These are phyloP conservation scores for Phytophthora tentaculata DNA, from an alignment of 352 stramenopile species.

Conservation along the genomic window DNA sequence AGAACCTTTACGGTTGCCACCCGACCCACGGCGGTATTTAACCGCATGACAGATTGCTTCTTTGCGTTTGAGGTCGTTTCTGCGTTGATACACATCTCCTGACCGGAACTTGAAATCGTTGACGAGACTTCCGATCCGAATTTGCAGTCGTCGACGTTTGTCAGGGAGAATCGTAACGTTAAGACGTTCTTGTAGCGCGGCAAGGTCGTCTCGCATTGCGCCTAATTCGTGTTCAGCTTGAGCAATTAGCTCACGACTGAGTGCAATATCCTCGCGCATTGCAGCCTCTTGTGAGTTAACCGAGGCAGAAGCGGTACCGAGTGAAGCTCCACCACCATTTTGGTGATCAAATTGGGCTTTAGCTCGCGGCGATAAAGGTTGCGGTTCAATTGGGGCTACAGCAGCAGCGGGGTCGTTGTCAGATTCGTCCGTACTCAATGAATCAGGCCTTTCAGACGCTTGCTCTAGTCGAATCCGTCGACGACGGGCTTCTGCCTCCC, in stretches of 20 bases:
- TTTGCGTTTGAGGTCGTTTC: constrained; percentile 76
- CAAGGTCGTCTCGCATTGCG: constrained; percentile 62
- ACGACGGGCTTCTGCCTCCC: constrained; percentile 29
- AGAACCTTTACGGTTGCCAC: constrained; percentile 3
- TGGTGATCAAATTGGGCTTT: neutral
- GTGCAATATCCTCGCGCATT: constrained; percentile 56
- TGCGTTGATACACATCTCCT: constrained; percentile 75
- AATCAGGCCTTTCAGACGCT: neutral
- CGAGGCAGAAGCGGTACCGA: neutral
- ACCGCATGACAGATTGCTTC: constrained; percentile 43
- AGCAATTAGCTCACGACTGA: constrained; percentile 64
- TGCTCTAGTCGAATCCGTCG: constrained; percentile 16
- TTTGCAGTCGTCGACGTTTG: constrained; percentile 58
- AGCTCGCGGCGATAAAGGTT: neutral
- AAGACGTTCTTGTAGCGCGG: constrained; percentile 53
- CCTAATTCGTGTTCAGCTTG: constrained; percentile 71
- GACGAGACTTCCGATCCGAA: constrained; percentile 47
- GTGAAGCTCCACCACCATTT: neutral
- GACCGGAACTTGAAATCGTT: constrained; percentile 73
- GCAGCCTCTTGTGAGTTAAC: constrained; percentile 27
- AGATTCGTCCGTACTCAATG: neutral
- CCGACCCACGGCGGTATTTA: constrained; percentile 16
- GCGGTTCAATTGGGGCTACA: constrained; percentile 5
- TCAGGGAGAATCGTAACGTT: constrained; percentile 40
- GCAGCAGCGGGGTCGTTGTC: constrained; percentile 9